These are phyloP conservation scores for Yamadazyma sp. DNA, from an alignment of 805 yeast genomes.

Conservation along the genomic window DNA sequence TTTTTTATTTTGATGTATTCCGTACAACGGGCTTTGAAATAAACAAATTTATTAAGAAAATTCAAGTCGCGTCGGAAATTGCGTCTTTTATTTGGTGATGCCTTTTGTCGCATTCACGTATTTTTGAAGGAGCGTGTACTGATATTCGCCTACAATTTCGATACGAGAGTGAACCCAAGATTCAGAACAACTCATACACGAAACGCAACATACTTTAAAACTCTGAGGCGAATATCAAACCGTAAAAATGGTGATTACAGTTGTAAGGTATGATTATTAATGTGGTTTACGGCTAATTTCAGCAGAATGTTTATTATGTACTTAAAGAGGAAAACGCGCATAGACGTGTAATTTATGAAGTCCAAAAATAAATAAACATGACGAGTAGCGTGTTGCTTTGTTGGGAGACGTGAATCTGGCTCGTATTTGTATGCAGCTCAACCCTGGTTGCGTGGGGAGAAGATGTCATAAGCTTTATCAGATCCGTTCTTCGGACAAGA, in stretches of 20 bases:
- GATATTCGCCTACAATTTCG: no score
- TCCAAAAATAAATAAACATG: conserved; percentile 10
- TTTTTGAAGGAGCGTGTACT: conserved; percentile 1
- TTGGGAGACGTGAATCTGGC: no score
- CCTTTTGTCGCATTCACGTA: conserved; percentile 5
- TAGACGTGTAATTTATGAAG: conserved; percentile 8
- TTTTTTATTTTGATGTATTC: conserved; percentile 6
- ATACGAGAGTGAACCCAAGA: no score
- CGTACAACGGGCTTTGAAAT: conserved; percentile 7
- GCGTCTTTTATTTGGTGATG: conserved; percentile 9
- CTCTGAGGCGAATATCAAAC: no score
- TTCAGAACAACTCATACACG: no score
- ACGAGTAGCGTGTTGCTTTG: conserved; percentile 11
- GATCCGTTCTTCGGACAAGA: conserved; percentile 5
- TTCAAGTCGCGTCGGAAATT: conserved; percentile 8
- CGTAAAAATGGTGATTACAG: no score
- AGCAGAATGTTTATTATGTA: conserved; percentile 8
- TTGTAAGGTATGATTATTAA: background rate
- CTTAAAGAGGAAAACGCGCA: conserved; percentile 13
- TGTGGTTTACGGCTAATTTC: conserved; percentile 2
- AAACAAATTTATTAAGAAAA: conserved; percentile 7
- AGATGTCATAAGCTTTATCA: no score
- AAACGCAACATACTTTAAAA: no score
- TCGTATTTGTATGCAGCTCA: no score
- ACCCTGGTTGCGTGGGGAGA: no score